phyloP scores from a whole-genome alignment of 2,329 filamentous ascomycete genomes.

The Arthroderma uncinatum region DNA sequence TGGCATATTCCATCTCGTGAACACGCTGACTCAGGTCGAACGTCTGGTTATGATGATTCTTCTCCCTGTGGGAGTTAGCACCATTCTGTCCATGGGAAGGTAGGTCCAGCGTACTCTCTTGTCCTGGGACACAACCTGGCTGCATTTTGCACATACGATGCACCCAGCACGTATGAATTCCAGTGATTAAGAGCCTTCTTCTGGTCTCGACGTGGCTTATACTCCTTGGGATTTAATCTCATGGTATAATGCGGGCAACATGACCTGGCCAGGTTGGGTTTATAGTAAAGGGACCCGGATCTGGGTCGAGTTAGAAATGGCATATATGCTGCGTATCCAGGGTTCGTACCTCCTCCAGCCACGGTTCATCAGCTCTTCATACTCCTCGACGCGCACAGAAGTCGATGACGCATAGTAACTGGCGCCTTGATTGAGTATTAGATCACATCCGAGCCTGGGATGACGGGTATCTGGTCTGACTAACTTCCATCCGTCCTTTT shows the following conservation, averaged over 20 bases:
- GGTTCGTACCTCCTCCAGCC: slow-evolving; percentile 43
- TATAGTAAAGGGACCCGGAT: slow-evolving; percentile 41
- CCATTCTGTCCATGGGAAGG: background rate
- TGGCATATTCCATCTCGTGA: slow-evolving; percentile 36
- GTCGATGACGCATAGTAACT: slow-evolving; percentile 39
- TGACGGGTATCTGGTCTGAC: slow-evolving; percentile 24
- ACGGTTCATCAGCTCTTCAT: slow-evolving; percentile 38
- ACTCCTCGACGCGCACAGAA: slow-evolving; percentile 35
- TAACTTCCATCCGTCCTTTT: slow-evolving; percentile 37
- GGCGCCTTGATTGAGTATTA: slow-evolving; percentile 24
- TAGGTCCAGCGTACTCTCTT: slow-evolving; percentile 29
- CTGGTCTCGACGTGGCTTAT: slow-evolving; percentile 37
- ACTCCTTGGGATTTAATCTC: slow-evolving; percentile 35
- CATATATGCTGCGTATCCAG: background rate
- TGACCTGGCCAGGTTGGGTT: slow-evolving; percentile 53
- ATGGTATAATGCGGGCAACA: slow-evolving; percentile 76
- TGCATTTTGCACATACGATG: slow-evolving; percentile 37
- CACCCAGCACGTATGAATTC: slow-evolving; percentile 38
- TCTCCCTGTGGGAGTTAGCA: slow-evolving; percentile 27
- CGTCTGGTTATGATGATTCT: slow-evolving; percentile 31
- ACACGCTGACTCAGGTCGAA: slow-evolving; percentile 35
- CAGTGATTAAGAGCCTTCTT: slow-evolving; percentile 39
- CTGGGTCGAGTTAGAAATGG: slow-evolving; percentile 18
- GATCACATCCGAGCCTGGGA: slow-evolving; percentile 1
- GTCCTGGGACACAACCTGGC: slow-evolving; percentile 36